Conservation (phyloP, 805 yeast species). For the Candida ulmi region DNA sequence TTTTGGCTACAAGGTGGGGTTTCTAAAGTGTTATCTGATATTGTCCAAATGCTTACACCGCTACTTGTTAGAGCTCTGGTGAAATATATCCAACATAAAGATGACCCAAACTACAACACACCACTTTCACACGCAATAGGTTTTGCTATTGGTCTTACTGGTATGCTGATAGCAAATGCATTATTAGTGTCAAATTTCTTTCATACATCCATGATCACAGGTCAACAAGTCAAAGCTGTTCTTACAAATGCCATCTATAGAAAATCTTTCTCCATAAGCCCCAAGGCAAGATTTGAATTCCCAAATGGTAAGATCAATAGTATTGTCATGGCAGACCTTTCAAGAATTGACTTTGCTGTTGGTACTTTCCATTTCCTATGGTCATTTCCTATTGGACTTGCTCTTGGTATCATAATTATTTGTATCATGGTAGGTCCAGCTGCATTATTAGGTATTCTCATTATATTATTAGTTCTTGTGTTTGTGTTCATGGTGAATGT, state of each 20-base stretch:
- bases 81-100: slow-evolving; percentile 49
- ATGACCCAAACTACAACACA: slow-evolving; percentile 35
- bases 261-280: slow-evolving; percentile 60
- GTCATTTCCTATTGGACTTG: slow-evolving; percentile 59
- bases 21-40: slow-evolving; percentile 26
- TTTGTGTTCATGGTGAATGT: slow-evolving; percentile 43
- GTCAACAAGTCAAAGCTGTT: slow-evolving; percentile 67
- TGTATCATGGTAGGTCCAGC: slow-evolving; percentile 66
- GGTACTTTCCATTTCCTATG: slow-evolving; percentile 61
- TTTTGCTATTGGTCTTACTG: slow-evolving; percentile 63
- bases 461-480: slow-evolving; percentile 36
- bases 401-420: slow-evolving; percentile 58
- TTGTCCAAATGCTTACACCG: slow-evolving; percentile 50
- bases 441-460: slow-evolving; percentile 64
- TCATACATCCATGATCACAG: slow-evolving; percentile 54
- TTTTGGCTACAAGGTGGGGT: slow-evolving; percentile 29
- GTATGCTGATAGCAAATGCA: slow-evolving; percentile 46
- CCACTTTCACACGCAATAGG: slow-evolving; percentile 60
- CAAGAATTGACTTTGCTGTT: slow-evolving; percentile 75
- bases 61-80: slow-evolving; percentile 61
- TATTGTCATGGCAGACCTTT: slow-evolving; percentile 73
- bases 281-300: slow-evolving; percentile 49
- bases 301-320: slow-evolving; percentile 73
- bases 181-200: slow-evolving; percentile 56
- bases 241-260: slow-evolving; percentile 64